Evolutionary conservation across 2,329 filamentous ascomycete genomes (phyloP), one percentile per base, ranked within the genome.

Genomic region (Colletotrichum higginsianum): DNA sequence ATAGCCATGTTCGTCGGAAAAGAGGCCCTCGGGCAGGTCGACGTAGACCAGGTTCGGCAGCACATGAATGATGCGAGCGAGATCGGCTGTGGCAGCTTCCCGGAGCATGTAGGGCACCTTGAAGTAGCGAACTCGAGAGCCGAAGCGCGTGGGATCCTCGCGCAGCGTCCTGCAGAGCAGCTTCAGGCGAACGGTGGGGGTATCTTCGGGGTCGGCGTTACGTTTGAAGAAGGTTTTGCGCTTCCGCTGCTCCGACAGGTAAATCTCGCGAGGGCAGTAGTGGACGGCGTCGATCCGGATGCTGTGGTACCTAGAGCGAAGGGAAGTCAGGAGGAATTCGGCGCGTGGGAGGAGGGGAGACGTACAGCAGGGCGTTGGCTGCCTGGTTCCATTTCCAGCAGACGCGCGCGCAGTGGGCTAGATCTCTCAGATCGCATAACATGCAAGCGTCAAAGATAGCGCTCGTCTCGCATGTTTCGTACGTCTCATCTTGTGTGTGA

Each of bases 41-140:
- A 98, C 92, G 80, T 96, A 98, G 80, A 90, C 92, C 55, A 98
- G 85, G 78, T 96, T 95, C 40, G 94, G 94, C 53, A 96, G 87
- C 30, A 95, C 93, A 47, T 94, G 94, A 58, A 98, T 92, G 35
- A 93, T 94, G 61, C 95, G 91, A 12, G 96, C 95, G 60, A 98
- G 88, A 74, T 96, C 93, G 65, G 93, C 89, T 80, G 96, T 94
- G 79, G 89, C 93, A 1, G 93, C 93, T 84, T 98, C 94, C 69
- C 96, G 91, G 65, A 96, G 92, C 96, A 98, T 98, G 82, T 98
- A 98, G 8, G 96, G 94, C 71, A 94, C 91, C 85, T 98, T 97
- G 77, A 98, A 86, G 76, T 92, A 95, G 78, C 92, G 84, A 6
- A 98, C 94, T 52, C 90, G 85, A 66, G 88, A 85, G 44, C 92